Percentiles rank a stretch among this genome's conserved stretches.
These are phyloP conservation scores for Acacia confusa DNA, from an alignment of 306 rosid species.

Conservation along the genomic window DNA sequence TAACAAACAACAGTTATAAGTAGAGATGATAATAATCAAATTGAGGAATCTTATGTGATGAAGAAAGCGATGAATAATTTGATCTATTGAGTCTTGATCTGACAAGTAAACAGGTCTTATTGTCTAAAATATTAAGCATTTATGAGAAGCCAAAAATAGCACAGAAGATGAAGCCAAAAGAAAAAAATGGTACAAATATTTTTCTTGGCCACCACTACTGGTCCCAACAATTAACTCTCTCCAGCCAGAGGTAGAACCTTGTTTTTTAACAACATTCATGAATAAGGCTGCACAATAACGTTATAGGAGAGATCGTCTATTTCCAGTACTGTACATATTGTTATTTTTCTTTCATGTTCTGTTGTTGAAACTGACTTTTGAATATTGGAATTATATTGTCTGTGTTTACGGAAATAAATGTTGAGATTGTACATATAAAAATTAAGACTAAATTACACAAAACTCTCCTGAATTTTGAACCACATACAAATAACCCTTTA, in stretches of 20 bases:
- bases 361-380: slow-evolving; percentile 27
- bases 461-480: background rate
- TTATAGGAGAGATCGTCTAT: slow-evolving; percentile 33
- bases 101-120: background rate
- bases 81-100: background rate
- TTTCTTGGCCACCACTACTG: slow-evolving; percentile 39
- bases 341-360: slow-evolving; percentile 15
- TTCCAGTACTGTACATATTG: slow-evolving; percentile 25
- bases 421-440: background rate
- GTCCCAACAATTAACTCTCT: slow-evolving; percentile 43
- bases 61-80: background rate
- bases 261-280: slow-evolving; percentile 25
- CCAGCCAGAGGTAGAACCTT: slow-evolving; percentile 9
- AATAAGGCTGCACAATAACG: slow-evolving; percentile 26
- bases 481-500: background rate
- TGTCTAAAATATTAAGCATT: background rate
- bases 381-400: background rate
- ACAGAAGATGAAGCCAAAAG: slow-evolving; percentile 26
- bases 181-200: slow-evolving; percentile 23
- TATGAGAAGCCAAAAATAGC: slow-evolving; percentile 31
- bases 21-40: background rate
- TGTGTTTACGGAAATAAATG: background rate
- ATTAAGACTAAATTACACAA: background rate
- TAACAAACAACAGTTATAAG: background rate
- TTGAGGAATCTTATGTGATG: background rate